Evolutionary conservation across 2,329 filamentous ascomycete species (phyloP), one percentile per base, ranked within the genome.

Genomic region (Magnaporthales sp.): DNA sequence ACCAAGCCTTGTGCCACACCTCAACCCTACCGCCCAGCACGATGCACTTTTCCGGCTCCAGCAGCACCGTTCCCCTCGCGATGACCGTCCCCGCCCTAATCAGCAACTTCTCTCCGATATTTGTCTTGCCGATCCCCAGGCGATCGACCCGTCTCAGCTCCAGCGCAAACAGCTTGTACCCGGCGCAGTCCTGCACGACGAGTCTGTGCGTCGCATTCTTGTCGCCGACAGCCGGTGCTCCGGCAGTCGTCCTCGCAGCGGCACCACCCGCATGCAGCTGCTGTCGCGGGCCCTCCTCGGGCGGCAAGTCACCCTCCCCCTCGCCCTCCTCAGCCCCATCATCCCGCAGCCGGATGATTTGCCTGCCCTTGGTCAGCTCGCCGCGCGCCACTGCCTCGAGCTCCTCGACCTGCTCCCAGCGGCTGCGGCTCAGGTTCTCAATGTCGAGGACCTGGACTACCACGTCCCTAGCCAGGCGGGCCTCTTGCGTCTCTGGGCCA

Each of bases 1-100:
- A 82, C 94, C 94, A 98, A 8, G 82, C 82, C 74, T 86, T 89
- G 73, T 98, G 91, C 82, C 93, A 86, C 0, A 80, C 81, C 66
- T 97, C 93, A 61, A 98, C 84, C 78, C 91, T 96, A 0, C 95
- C 95, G 1, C 95, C 95, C n/a, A 97, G 77, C 2, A 96, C 74
- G n/a, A 85, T 83, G 66, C 87, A 89, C 67, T 77, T 87, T 2
- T 79, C 80, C 1, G 91, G 88, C 69, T 92, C 89, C 24, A 99
- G 80, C 76, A 98, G 78, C n/a, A 96, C 73, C 64, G 91, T 84
- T 0, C 93, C 95, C 67, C 94, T 83, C 5, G 91, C 86, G 2
- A 96, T 86, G 6, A 87, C 81, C 3, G 83, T 82, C 5, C 86
- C 83, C 69, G 87, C 82, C 70, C 81, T 87, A 63, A 99, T 76